Percentiles rank a stretch among this genome's conserved stretches.
These are phyloP conservation scores for Glarea lozoyensis DNA, from an alignment of 495 filamentous ascomycete genomes.

Conservation along the genomic window DNA sequence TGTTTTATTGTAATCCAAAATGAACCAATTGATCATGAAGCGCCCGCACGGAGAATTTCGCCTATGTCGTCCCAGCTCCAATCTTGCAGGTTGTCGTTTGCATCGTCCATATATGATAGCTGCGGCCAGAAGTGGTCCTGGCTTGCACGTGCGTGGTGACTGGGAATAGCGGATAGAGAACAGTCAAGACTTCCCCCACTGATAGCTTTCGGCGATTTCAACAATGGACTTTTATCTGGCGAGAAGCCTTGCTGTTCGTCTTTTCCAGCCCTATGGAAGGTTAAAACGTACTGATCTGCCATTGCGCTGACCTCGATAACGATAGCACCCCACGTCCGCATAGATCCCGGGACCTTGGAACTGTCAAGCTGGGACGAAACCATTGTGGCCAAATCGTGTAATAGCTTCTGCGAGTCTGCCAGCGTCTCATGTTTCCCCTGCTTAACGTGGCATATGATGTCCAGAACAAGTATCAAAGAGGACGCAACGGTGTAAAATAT, in stretches of 20 bases:
- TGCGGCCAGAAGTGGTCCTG: conserved; percentile 4
- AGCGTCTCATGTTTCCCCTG: not conserved
- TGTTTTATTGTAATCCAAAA: not conserved
- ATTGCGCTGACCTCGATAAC: conserved; percentile 3
- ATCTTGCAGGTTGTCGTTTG: conserved; percentile 2
- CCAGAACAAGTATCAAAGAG: conserved; percentile 20
- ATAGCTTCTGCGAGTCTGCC: not conserved
- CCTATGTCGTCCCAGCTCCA: conserved; percentile 8
- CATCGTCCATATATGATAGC: conserved; percentile 8
- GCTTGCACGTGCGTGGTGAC: not conserved
- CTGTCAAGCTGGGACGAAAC: not conserved
- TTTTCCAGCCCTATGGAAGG: too few species aligned
- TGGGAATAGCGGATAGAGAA: too few species aligned
- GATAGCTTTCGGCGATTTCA: too few species aligned
- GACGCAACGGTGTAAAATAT: conserved; percentile 20
- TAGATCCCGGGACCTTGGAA: conserved; percentile 1
- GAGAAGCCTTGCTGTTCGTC: too few species aligned
- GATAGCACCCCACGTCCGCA: conserved; percentile 2
- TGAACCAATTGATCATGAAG: not conserved
- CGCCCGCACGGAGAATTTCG: not conserved
- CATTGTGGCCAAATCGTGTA: not conserved
- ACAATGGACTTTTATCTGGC: too few species aligned
- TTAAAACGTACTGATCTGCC: conserved; percentile 4
- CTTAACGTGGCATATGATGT: conserved; percentile 18
- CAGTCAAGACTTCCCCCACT: too few species aligned